Conservation (phyloP, 2,329 filamentous ascomycete species). For the Scedosporium apiospermum region DNA sequence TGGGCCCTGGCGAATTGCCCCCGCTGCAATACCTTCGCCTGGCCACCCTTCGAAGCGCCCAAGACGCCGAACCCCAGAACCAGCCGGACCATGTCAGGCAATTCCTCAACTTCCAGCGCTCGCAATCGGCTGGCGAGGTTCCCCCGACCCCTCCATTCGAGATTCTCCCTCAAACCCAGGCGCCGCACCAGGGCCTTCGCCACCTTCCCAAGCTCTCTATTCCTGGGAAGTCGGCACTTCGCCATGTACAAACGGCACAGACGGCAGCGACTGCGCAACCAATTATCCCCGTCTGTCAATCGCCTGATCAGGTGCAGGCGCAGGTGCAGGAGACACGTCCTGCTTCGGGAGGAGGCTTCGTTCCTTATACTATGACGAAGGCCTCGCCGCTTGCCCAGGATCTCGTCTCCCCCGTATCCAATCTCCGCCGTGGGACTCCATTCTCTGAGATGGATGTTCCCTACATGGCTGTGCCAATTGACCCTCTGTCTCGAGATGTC, state of each 20-base stretch:
- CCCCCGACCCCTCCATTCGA: conserved; percentile 63
- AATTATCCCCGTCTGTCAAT: neutral
- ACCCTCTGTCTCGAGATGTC: conserved; percentile 64
- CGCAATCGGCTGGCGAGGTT: conserved; percentile 43
- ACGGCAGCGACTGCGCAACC: conserved; percentile 15
- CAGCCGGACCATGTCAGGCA: conserved; percentile 90
- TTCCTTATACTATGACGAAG: conserved; percentile 43
- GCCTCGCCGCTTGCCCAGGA: conserved; percentile 43
- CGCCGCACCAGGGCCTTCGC: conserved; percentile 46
- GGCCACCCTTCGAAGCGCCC: conserved; percentile 45
- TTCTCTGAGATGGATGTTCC: conserved; percentile 88
- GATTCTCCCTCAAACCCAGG: conserved; percentile 10
- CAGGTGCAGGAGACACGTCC: conserved; percentile 2
- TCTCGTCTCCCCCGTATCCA: conserved; percentile 46
- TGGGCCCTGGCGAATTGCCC: conserved; percentile 59
- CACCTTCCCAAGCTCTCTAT: conserved; percentile 55
- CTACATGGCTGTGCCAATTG: conserved; percentile 60
- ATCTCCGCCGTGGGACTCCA: conserved; percentile 75
- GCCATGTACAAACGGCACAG: conserved; percentile 12
- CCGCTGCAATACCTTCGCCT: conserved; percentile 65
- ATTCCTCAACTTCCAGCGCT: conserved; percentile 77
- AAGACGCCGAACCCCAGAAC: conserved; percentile 61
- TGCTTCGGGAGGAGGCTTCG: conserved; percentile 20
- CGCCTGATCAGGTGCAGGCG: conserved; percentile 8
- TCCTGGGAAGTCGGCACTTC: conserved; percentile 28